phyloP scores from a whole-genome alignment of 495 filamentous ascomycete species.

The Hypoxylon perforatum region DNA sequence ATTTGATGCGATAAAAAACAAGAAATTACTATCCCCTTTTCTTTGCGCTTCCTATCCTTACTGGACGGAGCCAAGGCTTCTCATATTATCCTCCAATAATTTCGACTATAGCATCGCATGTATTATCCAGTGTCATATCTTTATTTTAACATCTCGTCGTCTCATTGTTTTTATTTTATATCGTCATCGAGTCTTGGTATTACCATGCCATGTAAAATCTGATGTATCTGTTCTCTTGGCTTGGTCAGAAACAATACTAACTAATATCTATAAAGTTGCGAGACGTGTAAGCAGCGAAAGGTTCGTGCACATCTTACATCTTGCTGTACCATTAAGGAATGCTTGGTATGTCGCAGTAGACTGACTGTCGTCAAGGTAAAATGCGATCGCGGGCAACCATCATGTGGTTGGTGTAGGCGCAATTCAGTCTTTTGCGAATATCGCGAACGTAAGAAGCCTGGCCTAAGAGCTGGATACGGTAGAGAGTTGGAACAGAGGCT shows the following conservation, averaged over 20 bases:
- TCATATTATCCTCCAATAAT: slow-evolving; percentile 3
- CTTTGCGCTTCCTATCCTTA: not conserved
- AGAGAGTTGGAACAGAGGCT: slow-evolving; percentile 87
- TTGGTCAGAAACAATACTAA: slow-evolving; percentile 32
- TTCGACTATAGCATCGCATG: not conserved
- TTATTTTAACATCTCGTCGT: not conserved
- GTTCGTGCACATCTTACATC: slow-evolving; percentile 50
- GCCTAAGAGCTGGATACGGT: slow-evolving; percentile 85
- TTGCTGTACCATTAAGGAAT: not conserved
- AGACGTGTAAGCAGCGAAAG: slow-evolving; percentile 86
- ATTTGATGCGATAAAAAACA: not conserved
- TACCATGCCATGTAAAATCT: slow-evolving; percentile 1
- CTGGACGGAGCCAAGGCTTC: not conserved
- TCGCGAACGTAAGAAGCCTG: slow-evolving; percentile 86
- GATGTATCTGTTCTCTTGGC: not conserved
- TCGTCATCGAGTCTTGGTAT: not conserved
- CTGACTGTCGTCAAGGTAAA: slow-evolving; percentile 65
- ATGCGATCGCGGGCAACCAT: slow-evolving; percentile 84
- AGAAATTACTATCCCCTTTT: not conserved
- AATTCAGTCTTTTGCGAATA: slow-evolving; percentile 84
- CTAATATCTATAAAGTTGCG: slow-evolving; percentile 64
- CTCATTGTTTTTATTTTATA: not conserved
- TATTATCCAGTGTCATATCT: not conserved
- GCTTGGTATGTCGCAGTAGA: not conserved
- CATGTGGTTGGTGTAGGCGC: slow-evolving; percentile 87